A percentile compares a stretch with the other conserved stretches of the same genome.
These are phyloP conservation scores for Talaromyces liani DNA, from an alignment of 495 filamentous ascomycete genomes.

Conservation along the genomic window DNA sequence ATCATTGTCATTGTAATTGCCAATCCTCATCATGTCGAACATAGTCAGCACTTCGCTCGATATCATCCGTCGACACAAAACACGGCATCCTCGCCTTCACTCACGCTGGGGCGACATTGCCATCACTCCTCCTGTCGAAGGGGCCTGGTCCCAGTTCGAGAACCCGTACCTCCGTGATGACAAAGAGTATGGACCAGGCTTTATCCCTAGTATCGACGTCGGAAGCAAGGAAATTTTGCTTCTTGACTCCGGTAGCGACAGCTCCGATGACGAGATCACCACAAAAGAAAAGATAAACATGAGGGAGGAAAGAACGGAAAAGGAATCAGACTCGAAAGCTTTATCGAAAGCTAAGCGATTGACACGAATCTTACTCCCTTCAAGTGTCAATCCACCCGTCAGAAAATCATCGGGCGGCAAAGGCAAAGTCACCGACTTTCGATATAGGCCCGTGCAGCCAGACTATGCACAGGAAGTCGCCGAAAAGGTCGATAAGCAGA, in stretches of 20 bases:
- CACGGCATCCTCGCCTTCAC: constrained; percentile 22
- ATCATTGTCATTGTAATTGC: not conserved
- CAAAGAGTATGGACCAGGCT: constrained; percentile 22
- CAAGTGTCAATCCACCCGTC: not conserved
- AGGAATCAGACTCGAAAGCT: constrained; percentile 8
- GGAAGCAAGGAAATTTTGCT: constrained; percentile 11
- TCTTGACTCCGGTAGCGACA: constrained; percentile 1
- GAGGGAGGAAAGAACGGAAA: constrained; percentile 10
- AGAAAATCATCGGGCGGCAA: not conserved
- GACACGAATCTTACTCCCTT: constrained; percentile 7
- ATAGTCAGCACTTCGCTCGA: constrained; percentile 25
- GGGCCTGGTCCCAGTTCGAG: constrained; percentile 34
- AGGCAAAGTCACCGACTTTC: constrained; percentile 9
- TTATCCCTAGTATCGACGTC: constrained; percentile 15
- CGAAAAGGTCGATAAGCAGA: constrained; percentile 13
- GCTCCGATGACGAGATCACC: constrained; percentile 14
- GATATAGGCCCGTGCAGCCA: constrained; percentile 1
- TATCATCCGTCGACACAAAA: constrained; percentile 25
- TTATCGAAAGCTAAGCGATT: constrained; percentile 4
- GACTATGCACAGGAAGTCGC: constrained; percentile 19
- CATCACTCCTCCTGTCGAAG: constrained; percentile 32
- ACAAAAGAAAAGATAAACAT: constrained; percentile 11
- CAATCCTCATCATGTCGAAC: constrained; percentile 18
- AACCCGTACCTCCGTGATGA: constrained; percentile 22
- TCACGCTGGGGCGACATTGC: constrained; percentile 33